Evolutionary conservation across 108 stramenopile species (phyloP), one percentile per base, ranked within the genome.

Genomic region (Cyclotella sp.): DNA sequence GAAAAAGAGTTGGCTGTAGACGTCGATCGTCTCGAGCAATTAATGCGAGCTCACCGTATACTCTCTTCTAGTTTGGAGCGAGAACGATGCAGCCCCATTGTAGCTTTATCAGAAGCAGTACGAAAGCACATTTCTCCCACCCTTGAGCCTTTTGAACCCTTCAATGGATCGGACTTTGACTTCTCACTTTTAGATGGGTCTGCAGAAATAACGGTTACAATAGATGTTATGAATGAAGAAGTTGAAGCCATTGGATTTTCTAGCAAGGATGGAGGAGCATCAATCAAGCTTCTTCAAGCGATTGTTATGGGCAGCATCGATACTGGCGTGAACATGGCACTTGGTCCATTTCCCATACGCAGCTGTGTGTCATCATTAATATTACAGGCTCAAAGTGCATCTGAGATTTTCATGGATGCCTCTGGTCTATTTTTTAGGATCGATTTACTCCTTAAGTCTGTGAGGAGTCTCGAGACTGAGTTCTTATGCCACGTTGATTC

Each of bases 251-350:
- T 73, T 41, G 76, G 71, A 9, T 83, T 75, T 58, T 83, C 75
- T 65, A 68, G 76, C 59, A 83, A 77, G 59, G 81, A 82, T 57
- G 76, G 54, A 3, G 71, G 67, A 19, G 39, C 66, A 9, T 29
- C 82, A 7, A 77, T 77, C 4, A 67, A 76, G 27, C 51, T 83
- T 18, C 72, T 83, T 46, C 70, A 83, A 63, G 72, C 72, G 12
- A 45, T 77, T 26, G 40, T 83, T 9, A 45, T 83, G 57, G 82
- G 82, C 11, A 72, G 22, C 34, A 67, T 54, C 9, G 60, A 60
- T 18, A 39, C 34, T 26, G 53, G 43, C 5, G 16, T 11, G 9
- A 45, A 61, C 24, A 29, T 30, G n/a, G 21, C 22, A 52, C 21
- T 45, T 29, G 70, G 65, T 28, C 76, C 75, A 22, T 63, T 68